phyloP scores from a whole-genome alignment of 352 stramenopile genomes.

The Phytophthora macrochlamydospora region DNA sequence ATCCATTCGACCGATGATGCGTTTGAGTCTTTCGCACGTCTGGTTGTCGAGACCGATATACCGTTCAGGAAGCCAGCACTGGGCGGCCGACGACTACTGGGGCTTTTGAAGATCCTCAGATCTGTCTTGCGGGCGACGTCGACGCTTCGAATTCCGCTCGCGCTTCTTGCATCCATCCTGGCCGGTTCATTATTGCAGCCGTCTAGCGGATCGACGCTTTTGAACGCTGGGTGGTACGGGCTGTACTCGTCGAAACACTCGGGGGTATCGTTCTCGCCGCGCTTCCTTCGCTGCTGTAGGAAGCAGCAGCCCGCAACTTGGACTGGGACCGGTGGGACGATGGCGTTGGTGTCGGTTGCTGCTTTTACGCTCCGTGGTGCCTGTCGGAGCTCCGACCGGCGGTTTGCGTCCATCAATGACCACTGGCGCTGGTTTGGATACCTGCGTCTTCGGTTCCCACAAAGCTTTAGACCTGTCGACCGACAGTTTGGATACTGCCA shows the following conservation, averaged over 20 bases:
- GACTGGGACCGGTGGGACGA: slow-evolving; percentile 11
- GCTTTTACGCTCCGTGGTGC: slow-evolving; percentile 10
- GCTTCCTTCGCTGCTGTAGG: slow-evolving; percentile 13
- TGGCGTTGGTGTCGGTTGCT: neutral
- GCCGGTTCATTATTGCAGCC: slow-evolving; percentile 34
- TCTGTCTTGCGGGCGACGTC: slow-evolving; percentile 47
- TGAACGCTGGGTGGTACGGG: slow-evolving; percentile 73
- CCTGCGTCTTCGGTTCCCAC: slow-evolving; percentile 26
- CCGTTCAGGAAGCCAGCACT: slow-evolving; percentile 63
- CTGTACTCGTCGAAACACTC: slow-evolving; percentile 87
- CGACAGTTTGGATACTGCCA: slow-evolving; percentile 8
- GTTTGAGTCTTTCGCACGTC: slow-evolving; percentile 74
- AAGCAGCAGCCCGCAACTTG: slow-evolving; percentile 9
- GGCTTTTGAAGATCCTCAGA: slow-evolving; percentile 84
- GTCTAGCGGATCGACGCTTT: slow-evolving; percentile 44
- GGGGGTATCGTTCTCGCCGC: slow-evolving; percentile 17
- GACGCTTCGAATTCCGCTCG: neutral
- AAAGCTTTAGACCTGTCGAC: slow-evolving; percentile 23
- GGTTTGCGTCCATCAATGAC: slow-evolving; percentile 24
- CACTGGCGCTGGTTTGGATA: neutral
- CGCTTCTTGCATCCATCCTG: neutral
- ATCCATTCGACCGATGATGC: slow-evolving; percentile 77
- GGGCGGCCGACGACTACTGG: slow-evolving; percentile 53
- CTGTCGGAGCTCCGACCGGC: slow-evolving; percentile 14
- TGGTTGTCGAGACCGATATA: slow-evolving; percentile 85